Evolutionary conservation across 139 green algal genomes (phyloP), one percentile per base, ranked within the genome.

Genomic region (Pycnococcus provasolii): DNA sequence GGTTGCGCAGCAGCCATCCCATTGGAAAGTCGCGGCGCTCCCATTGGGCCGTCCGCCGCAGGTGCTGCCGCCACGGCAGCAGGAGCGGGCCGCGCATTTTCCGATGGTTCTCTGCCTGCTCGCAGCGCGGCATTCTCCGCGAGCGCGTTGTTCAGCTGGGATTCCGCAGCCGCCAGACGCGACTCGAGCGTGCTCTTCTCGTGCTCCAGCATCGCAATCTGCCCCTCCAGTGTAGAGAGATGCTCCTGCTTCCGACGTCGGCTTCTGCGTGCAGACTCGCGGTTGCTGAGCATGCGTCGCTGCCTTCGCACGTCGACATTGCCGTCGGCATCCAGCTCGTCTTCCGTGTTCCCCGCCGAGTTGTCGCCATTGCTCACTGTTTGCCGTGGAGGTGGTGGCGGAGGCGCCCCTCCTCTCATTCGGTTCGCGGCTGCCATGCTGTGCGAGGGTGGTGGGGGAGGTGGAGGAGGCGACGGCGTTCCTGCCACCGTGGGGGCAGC

Each of bases 211-310:
- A 1, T 2, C 2, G 41, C 48, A 37, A 68, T 68, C 50, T 68
- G 46, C 3, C 42, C 46, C 42, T 68, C 62, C 26, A 68, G 37
- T 3, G 48, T 58, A 5, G 62, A 48, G 8, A 68, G 48, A 50
- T 60, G 62, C 48, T 68, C 62, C 8, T 60, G 50, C 26, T 68
- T 68, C 26, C 62, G 11, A 45, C 62, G n/a, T 1, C 62, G 46
- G 3, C 13, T 46, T n/a, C 62, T 48, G 39, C 62, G 1, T 2
- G 62, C 62, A 37, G 9, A 45, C 45, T 68, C 62, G 8, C 62
- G 15, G 37, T 68, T 68, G 2, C 13, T 46, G 3, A 68, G 26
- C 62, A 68, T 68, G 2, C 62, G 41, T 13, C 62, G 48, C 42
- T 68, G 62, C 2, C 62, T 48, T 51, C 62, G 62, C 3, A 68